Conservation (phyloP, 768 basidiomycete genomes). For the Naganishia onofrii region DNA sequence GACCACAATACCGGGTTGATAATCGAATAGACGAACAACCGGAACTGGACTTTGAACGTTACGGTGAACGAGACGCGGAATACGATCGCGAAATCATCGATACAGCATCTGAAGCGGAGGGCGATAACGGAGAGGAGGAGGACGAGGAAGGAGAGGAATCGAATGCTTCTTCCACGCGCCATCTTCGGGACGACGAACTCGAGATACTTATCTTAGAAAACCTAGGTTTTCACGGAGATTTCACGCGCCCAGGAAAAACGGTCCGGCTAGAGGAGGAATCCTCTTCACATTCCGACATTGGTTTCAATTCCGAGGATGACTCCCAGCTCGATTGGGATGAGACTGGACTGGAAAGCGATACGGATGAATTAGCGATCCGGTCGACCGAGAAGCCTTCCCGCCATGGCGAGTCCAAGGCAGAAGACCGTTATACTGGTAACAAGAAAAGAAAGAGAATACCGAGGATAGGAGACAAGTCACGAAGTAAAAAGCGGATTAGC, state of each 20-base stretch:
- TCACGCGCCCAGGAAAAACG: not conserved
- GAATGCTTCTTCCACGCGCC: slow-evolving; percentile 6
- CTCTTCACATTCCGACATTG: not conserved
- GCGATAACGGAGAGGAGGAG: not conserved
- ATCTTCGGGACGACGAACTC: slow-evolving; percentile 10
- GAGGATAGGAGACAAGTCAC: not conserved
- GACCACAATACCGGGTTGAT: not conserved
- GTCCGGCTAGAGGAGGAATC: not conserved
- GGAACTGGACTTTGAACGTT: not conserved
- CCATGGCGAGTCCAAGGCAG: not conserved
- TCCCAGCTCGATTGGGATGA: not conserved
- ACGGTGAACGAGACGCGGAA: not conserved
- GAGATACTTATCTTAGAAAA: slow-evolving; percentile 10
- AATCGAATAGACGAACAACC: slow-evolving; percentile 5
- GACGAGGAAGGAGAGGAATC: slow-evolving; percentile 4
- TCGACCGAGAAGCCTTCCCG: not conserved
- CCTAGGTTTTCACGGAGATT: slow-evolving; percentile 14
- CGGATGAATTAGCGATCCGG: slow-evolving; percentile 13
- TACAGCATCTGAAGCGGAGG: not conserved
- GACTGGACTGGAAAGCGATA: not conserved
- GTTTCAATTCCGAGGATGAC: not conserved
- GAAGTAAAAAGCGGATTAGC: not conserved
- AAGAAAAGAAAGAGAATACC: not conserved
- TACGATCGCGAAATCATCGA: not conserved
- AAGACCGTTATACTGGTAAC: not conserved